A percentile compares a stretch with the other conserved stretches of the same genome.
phyloP scores from a whole-genome alignment of 306 rosid species.

The Trifolium subterraneum region DNA sequence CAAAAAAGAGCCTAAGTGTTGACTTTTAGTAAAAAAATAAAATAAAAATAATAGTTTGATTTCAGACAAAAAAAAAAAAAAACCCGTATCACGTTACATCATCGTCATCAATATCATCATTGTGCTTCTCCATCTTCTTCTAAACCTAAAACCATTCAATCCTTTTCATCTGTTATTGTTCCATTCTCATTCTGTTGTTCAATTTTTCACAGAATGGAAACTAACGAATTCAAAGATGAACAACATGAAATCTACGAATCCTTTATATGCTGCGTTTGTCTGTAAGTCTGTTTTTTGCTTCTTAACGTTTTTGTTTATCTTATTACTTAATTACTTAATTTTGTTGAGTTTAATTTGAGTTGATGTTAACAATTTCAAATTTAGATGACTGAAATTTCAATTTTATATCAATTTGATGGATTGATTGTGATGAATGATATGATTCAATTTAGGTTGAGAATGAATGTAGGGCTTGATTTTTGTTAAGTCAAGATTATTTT shows the following conservation, averaged over 20 bases:
- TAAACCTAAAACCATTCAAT: too few species aligned
- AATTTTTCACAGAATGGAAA: constrained; percentile 25
- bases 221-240: constrained; percentile 38
- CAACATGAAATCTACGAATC: constrained; percentile 51
- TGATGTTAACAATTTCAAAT: background rate
- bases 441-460: background rate
- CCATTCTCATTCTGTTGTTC: background rate
- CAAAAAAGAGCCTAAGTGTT: too few species aligned
- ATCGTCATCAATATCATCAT: too few species aligned
- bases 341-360: background rate
- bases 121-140: too few species aligned
- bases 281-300: constrained; percentile 49
- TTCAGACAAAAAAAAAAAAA: too few species aligned
- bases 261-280: constrained; percentile 76
- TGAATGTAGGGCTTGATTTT: constrained; percentile 2
- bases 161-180: too few species aligned
- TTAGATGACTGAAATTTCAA: background rate
- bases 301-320: background rate
- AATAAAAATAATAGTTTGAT: too few species aligned
- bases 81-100: too few species aligned
- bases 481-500: background rate
- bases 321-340: background rate
- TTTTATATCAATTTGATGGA: background rate
- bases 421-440: background rate
- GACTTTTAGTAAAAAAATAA: too few species aligned